Evolutionary conservation across 495 filamentous ascomycete genomes (phyloP).

Genomic region (Aspergillus carlsbadensis): DNA sequence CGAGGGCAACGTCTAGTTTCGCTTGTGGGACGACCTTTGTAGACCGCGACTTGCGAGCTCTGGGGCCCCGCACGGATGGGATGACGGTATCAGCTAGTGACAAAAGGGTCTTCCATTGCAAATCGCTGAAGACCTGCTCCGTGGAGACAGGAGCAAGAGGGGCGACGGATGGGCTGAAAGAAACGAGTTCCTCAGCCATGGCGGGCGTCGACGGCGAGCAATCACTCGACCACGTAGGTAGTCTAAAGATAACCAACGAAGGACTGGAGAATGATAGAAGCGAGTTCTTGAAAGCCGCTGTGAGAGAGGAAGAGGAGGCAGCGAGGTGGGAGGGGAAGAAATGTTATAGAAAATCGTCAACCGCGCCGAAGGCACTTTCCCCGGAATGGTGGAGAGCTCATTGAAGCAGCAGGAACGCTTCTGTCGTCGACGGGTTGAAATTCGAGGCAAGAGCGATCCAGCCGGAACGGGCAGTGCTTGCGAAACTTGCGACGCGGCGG

Average conservation of each 20-base stretch:
- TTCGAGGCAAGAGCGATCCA: not conserved
- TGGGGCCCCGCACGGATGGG: constrained; percentile 44
- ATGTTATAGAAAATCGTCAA: constrained; percentile 1
- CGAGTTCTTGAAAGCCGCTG: not conserved
- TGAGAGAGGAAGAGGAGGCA: not conserved
- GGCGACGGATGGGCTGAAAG: constrained; percentile 42
- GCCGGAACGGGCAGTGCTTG: constrained; percentile 13
- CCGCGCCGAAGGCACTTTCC: not conserved
- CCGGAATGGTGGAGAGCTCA: not conserved
- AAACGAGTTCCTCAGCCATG: constrained; percentile 28
- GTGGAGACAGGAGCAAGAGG: constrained; percentile 40
- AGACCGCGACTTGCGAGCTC: constrained; percentile 21
- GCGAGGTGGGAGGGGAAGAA: not conserved
- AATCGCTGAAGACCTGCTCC: constrained; percentile 40
- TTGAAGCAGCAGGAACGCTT: not conserved
- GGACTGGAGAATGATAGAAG: not conserved
- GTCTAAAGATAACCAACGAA: constrained; percentile 8
- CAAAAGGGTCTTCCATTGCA: constrained; percentile 57
- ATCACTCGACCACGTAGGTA: not conserved
- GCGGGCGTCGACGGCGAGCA: not conserved
- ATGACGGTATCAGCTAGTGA: constrained; percentile 55
- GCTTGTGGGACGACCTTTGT: constrained; percentile 36
- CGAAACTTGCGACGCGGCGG: not conserved
- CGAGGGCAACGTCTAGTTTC: constrained; percentile 33
- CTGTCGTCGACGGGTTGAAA: not conserved